Evolutionary conservation across 1,284 basidiomycete genomes (phyloP).

Genomic region (Kwoniella shivajii): DNA sequence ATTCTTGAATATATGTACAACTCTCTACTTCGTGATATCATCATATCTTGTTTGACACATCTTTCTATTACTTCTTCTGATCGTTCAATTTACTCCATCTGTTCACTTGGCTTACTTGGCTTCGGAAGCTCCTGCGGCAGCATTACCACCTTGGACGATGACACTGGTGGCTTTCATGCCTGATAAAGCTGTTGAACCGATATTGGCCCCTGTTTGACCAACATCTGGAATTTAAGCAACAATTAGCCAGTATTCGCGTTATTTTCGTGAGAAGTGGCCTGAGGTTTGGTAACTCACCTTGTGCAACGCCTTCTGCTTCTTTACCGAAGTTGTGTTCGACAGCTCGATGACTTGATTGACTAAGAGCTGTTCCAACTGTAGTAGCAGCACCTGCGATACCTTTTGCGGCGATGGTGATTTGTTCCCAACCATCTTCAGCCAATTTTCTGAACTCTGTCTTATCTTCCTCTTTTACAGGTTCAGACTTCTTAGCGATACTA

Average conservation of each 20-base stretch:
- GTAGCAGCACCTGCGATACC: constrained; percentile 42
- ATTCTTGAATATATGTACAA: too few species aligned
- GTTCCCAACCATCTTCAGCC: constrained; percentile 44
- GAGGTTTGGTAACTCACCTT: constrained; percentile 34
- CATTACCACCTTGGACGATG: constrained; percentile 38
- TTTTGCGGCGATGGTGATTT: constrained; percentile 45
- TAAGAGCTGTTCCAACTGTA: constrained; percentile 40
- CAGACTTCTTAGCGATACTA: constrained; percentile 18
- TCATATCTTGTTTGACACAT: too few species aligned
- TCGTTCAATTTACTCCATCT: too few species aligned
- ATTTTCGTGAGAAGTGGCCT: neutral
- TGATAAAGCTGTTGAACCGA: constrained; percentile 33
- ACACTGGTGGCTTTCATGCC: constrained; percentile 33
- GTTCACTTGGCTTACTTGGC: constrained; percentile 4
- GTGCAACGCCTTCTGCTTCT: constrained; percentile 38
- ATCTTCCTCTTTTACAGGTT: constrained; percentile 28
- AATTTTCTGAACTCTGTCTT: constrained; percentile 34
- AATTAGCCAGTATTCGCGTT: neutral
- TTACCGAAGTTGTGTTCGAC: constrained; percentile 45
- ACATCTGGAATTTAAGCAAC: constrained; percentile 25
- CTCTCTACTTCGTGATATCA: too few species aligned
- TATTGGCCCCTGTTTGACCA: constrained; percentile 41
- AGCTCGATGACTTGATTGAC: constrained; percentile 39
- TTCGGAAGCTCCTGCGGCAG: constrained; percentile 17
- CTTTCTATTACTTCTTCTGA: too few species aligned